Base-by-base conservation (phyloP, 768 basidiomycete species). In the Mycena albidolilacea region DNA sequence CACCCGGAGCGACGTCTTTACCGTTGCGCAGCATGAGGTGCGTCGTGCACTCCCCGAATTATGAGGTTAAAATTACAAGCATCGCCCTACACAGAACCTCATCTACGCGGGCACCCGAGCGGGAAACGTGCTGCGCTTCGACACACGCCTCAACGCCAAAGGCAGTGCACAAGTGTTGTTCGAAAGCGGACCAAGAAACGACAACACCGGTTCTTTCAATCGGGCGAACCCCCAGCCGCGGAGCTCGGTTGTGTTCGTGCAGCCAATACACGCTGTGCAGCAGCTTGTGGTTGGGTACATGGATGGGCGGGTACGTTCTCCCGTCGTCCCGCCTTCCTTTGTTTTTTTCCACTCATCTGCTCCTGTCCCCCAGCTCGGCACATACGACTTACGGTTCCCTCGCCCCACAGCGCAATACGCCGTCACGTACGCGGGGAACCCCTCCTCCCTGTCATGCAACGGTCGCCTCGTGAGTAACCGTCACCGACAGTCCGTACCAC, bases 211-310 rank as follows among this genome's bases (percentile, higher is more conserved):
- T 41, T 17, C 17, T 17, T 9, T 14, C 11, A 41, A 43, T 43
- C 9, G 14, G 3, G 15, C 21, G 30, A 19, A 5, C 12, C 4
- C 64, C 57, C 21, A 55, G 66, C 35, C 39, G 76, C 77, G 57
- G 37, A 78, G 78, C 71, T 78, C 78, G 11, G 72, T 71, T 60
- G 74, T 65, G n/a, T 79, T 77, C 54, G 77, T 81, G 39, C 71
- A 69, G 21, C 70, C 74, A 14, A 63, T 61, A 17, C 58, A 52
- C 69, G 77, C 68, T 52, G 79, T 79, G 48, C 80, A 79, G 12
- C 60, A 67, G 35, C 74, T 82, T 30, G 78, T 82, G 3, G 80
- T 67, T 9, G 68, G 61, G 12, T 70, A 17, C 43, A 72, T 63
- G 71, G 71, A 75, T n/a, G 75, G 75, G 2, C 30, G 71, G 41